Conservation (phyloP, 768 basidiomycete species). For the Leccinum sublutescens region DNA sequence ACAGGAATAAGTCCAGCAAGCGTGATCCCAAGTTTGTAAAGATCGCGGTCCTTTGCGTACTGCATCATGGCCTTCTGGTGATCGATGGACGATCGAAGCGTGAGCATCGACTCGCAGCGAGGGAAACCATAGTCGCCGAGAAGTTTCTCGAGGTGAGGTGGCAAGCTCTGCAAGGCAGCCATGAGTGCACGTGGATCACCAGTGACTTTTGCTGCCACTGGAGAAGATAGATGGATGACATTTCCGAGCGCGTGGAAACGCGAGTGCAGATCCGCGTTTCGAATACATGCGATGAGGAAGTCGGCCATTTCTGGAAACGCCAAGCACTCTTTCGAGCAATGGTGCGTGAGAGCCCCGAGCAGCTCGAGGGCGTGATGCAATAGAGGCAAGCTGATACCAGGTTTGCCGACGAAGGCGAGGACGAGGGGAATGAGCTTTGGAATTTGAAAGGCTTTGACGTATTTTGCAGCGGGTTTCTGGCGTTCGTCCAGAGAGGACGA, state of each 20-base stretch:
- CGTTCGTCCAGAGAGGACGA: conserved; percentile 40
- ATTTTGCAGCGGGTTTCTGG: conserved; percentile 28
- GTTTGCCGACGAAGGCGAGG: conserved; percentile 42
- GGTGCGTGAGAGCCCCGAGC: conserved; percentile 40
- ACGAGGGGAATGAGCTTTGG: conserved; percentile 41
- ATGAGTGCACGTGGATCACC: conserved; percentile 51
- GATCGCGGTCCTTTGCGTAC: conserved; percentile 43
- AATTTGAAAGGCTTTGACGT: conserved; percentile 42
- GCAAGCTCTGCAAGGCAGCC: conserved; percentile 40
- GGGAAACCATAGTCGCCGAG: conserved; percentile 47
- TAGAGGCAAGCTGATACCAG: conserved; percentile 38
- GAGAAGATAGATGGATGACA: conserved; percentile 45
- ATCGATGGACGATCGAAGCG: conserved; percentile 37
- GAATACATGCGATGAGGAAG: conserved; percentile 53
- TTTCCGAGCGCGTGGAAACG: conserved; percentile 50
- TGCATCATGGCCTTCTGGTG: conserved; percentile 55
- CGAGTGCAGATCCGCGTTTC: conserved; percentile 53
- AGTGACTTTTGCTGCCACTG: conserved; percentile 38
- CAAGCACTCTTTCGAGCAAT: conserved; percentile 43
- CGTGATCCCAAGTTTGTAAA: conserved; percentile 48
- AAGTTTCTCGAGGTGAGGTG: conserved; percentile 43
- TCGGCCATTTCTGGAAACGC: conserved; percentile 42
- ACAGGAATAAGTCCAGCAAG: conserved; percentile 47
- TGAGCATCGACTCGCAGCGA: conserved; percentile 46
- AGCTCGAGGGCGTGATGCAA: conserved; percentile 52